A percentile compares a stretch with the other conserved stretches of the same genome.
These are phyloP conservation scores for Vachellia collinsii DNA, from an alignment of 306 rosid genomes.

Conservation along the genomic window DNA sequence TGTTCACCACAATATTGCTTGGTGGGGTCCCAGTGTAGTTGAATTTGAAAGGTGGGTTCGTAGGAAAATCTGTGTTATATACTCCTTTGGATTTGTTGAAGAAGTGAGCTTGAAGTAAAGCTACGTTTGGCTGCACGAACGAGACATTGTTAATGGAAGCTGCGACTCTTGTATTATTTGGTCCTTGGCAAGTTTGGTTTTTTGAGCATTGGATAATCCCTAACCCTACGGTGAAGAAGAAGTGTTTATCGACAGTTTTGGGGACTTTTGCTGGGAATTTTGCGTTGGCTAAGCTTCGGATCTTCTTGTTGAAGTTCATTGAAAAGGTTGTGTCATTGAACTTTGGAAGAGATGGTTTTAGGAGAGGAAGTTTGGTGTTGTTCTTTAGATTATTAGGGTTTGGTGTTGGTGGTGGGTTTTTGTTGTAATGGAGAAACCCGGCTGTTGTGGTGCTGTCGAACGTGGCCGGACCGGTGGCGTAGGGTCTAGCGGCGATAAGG, in stretches of 20 bases:
- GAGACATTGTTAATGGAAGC: conserved; percentile 55
- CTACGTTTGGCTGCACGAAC: conserved; percentile 51
- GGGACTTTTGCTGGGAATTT: conserved; percentile 57
- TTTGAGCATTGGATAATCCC: conserved; percentile 46
- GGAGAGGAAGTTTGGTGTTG: conserved; percentile 40
- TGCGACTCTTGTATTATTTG: conserved; percentile 45
- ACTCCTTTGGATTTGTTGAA: conserved; percentile 52
- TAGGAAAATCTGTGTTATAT: conserved; percentile 53
- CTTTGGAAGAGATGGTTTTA: conserved; percentile 45
- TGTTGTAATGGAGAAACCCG: conserved; percentile 50
- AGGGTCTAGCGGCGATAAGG: conserved; percentile 55
- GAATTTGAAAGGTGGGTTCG: conserved; percentile 54
- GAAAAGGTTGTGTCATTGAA: conserved; percentile 49
- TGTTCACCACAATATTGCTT: conserved; percentile 42
- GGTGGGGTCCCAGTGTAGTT: conserved; percentile 62
- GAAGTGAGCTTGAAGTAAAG: conserved; percentile 61
- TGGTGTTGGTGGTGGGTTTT: not conserved
- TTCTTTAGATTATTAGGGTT: not conserved
- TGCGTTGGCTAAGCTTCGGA: conserved; percentile 47
- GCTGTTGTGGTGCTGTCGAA: conserved; percentile 61
- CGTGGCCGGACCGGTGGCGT: conserved; percentile 49
- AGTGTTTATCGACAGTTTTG: conserved; percentile 39
- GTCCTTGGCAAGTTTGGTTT: conserved; percentile 48
- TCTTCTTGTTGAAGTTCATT: conserved; percentile 43
- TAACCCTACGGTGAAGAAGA: conserved; percentile 59